Conservation (phyloP, 192 early-diverging fungal species). For the Mortierella alpina region DNA sequence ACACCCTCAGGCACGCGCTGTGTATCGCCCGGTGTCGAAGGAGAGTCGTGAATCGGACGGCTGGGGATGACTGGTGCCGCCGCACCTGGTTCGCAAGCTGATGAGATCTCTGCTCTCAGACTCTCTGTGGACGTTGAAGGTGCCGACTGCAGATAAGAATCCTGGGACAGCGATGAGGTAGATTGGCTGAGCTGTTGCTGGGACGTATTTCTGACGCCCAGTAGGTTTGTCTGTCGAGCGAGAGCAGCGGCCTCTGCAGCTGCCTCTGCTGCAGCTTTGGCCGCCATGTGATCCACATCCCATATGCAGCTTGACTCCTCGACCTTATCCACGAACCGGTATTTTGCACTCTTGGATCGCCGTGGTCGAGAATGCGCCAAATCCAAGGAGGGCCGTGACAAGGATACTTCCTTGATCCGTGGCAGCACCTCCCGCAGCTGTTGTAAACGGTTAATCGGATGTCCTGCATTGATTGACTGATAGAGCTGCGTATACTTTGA, state of each 20-base stretch:
- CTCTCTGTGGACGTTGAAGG: slow-evolving; percentile 31
- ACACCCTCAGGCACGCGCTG: background rate
- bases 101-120: background rate
- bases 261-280: slow-evolving; percentile 4
- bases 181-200: slow-evolving; percentile 11
- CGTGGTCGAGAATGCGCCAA: slow-evolving; percentile 5
- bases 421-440: slow-evolving; percentile 27
- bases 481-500: slow-evolving; percentile 30
- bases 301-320: slow-evolving; percentile 51
- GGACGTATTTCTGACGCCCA: slow-evolving; percentile 12
- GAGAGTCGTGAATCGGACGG: slow-evolving; percentile 9
- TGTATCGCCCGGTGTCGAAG: slow-evolving; percentile 5
- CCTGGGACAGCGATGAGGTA: background rate
- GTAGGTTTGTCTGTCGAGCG: background rate
- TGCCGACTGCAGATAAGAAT: background rate
- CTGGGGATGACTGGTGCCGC: background rate
- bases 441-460: slow-evolving; percentile 33
- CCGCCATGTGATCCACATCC: slow-evolving; percentile 50
- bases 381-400: slow-evolving; percentile 27
- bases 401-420: slow-evolving; percentile 18
- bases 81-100: slow-evolving; percentile 1
- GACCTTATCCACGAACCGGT: slow-evolving; percentile 49
- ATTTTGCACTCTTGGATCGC: slow-evolving; percentile 29
- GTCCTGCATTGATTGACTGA: slow-evolving; percentile 37
- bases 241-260: slow-evolving; percentile 10